phyloP scores from a whole-genome alignment of 208 protist species.

The Trypanosoma boissoni region DNA sequence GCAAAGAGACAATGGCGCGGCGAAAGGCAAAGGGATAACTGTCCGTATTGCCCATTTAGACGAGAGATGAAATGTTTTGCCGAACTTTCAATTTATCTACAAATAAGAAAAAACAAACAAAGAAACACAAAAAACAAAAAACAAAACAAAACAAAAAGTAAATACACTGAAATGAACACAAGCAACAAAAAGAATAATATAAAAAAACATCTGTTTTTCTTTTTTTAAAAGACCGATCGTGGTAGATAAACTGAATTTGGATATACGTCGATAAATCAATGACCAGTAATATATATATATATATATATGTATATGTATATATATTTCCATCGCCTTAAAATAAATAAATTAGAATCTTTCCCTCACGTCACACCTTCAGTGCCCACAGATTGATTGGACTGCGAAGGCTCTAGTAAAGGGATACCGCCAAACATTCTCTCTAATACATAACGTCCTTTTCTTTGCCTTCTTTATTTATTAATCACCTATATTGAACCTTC shows the following conservation, averaged over 20 bases:
- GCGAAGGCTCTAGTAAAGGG: constrained; percentile 28
- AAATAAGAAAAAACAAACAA: neutral
- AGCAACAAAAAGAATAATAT: neutral
- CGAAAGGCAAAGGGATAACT: constrained; percentile 14
- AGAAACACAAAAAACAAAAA: constrained; percentile 10
- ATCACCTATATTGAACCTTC: too few species aligned
- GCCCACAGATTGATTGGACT: constrained; percentile 9
- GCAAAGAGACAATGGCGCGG: constrained; percentile 18
- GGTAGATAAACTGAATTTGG: too few species aligned
- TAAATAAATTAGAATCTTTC: constrained; percentile 16
- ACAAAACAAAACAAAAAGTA: constrained; percentile 6
- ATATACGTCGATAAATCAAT: too few species aligned
- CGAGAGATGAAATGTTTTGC: neutral
- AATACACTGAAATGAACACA: constrained; percentile 1
- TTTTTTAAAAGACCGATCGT: neutral
- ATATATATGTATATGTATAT: neutral
- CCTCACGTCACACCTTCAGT: constrained; percentile 27
- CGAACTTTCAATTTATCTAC: neutral
- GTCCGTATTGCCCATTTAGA: constrained; percentile 13
- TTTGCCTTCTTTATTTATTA: neutral
- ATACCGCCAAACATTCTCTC: neutral
- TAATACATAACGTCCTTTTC: neutral
- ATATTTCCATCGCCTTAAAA: too few species aligned
- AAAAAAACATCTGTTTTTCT: neutral
- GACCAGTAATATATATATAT: neutral